Conservation (phyloP, 2,329 filamentous ascomycete species). For the Teratosphaeriaceae sp. region DNA sequence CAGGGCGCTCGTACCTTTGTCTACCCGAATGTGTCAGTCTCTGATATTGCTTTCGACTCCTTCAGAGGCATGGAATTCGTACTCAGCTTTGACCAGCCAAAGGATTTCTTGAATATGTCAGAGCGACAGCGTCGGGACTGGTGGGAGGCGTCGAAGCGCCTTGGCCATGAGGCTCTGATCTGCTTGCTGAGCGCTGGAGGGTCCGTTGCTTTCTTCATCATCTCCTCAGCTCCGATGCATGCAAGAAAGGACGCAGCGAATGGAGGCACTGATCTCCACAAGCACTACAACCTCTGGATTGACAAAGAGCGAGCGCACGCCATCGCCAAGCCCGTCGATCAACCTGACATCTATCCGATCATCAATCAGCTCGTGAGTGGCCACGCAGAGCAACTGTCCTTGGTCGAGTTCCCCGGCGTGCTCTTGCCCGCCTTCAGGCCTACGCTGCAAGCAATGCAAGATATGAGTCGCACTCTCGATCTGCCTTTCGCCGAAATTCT, state of each 20-base stretch:
- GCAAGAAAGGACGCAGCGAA: not conserved
- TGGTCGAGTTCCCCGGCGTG: slow-evolving; percentile 58
- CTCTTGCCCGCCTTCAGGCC: slow-evolving; percentile 53
- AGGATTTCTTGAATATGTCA: slow-evolving; percentile 16
- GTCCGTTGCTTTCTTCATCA: slow-evolving; percentile 22
- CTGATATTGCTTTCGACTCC: slow-evolving; percentile 31
- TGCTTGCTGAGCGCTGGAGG: slow-evolving; percentile 39
- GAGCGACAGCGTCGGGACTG: slow-evolving; percentile 36
- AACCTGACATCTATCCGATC: slow-evolving; percentile 4
- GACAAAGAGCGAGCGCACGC: slow-evolving; percentile 9
- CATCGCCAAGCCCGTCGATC: slow-evolving; percentile 10
- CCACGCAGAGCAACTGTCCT: slow-evolving; percentile 10
- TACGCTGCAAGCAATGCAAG: slow-evolving; percentile 51
- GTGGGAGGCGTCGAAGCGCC: slow-evolving; percentile 46
- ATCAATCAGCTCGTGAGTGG: slow-evolving; percentile 3
- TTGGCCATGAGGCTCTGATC: slow-evolving; percentile 45
- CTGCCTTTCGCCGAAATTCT: slow-evolving; percentile 28
- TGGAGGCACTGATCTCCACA: slow-evolving; percentile 1
- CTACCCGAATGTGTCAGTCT: slow-evolving; percentile 32
- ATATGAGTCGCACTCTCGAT: slow-evolving; percentile 33
- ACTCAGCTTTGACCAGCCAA: slow-evolving; percentile 43
- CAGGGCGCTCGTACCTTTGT: slow-evolving; percentile 27
- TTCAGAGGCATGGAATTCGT: slow-evolving; percentile 40
- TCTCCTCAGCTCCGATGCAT: slow-evolving; percentile 5
- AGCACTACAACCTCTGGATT: slow-evolving; percentile 5